phyloP scores from a whole-genome alignment of 108 stramenopile species.

The Fragilariopsis cylindrus region DNA sequence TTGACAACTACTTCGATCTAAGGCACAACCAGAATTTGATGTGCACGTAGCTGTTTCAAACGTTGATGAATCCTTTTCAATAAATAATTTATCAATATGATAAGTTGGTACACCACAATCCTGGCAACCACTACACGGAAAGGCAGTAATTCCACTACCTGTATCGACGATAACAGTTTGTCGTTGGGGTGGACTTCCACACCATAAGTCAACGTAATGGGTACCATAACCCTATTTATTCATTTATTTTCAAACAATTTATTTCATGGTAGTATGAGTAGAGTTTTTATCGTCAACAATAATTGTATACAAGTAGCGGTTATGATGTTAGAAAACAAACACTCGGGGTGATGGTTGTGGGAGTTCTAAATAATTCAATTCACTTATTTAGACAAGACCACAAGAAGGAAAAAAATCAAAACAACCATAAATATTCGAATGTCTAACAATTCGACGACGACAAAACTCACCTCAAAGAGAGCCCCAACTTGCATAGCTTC shows the following conservation, averaged over 20 bases:
- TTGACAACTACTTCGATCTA: slow-evolving; percentile 32
- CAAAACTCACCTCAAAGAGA: slow-evolving; percentile 10
- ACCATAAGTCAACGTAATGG: slow-evolving; percentile 86
- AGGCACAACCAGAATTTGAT: not conserved
- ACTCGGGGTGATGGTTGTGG: too few species aligned
- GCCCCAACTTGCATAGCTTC: slow-evolving; percentile 11
- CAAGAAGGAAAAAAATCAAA: too few species aligned
- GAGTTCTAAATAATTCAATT: too few species aligned
- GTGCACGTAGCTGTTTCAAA: slow-evolving; percentile 36
- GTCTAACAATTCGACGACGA: too few species aligned
- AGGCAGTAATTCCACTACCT: slow-evolving; percentile 81
- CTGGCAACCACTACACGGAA: slow-evolving; percentile 84
- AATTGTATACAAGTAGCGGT: too few species aligned
- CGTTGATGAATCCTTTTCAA: slow-evolving; percentile 32
- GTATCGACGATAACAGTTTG: slow-evolving; percentile 95
- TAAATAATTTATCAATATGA: slow-evolving; percentile 76
- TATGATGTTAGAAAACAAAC: too few species aligned
- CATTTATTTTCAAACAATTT: too few species aligned
- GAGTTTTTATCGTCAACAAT: too few species aligned
- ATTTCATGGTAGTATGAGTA: too few species aligned
- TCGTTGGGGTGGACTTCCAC: slow-evolving; percentile 87
- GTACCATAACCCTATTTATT: slow-evolving; percentile 5
- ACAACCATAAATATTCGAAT: too few species aligned
- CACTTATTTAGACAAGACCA: too few species aligned
- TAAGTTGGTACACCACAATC: slow-evolving; percentile 61